Base-by-base conservation (phyloP, 345 rosid species). In the Pugionium dolabratum region DNA sequence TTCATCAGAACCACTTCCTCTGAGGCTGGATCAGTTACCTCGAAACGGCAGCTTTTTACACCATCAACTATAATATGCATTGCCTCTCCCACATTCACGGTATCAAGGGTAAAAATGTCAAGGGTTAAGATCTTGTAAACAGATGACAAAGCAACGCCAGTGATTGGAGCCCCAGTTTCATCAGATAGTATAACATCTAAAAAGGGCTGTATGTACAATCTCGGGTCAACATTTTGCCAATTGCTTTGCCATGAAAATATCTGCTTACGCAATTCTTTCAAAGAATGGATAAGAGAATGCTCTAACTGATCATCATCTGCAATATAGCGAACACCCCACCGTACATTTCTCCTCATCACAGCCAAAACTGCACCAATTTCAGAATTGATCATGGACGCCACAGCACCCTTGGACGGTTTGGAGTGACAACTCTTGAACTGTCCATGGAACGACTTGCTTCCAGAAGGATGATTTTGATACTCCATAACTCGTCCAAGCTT, bases 1-100 rank as follows among this genome's bases (percentile, higher is more conserved):
- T 88, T 88, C 87, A 85, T 81, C 64, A 85, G 65, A 74, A 85
- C 91, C 51, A 85, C 89, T 78, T 88, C 91, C 75, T 88, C 95
- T 1, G 91, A 85, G 36, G 81, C 85, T 7, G 89, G 87, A 78
- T 85, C 91, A 26, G 87, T 85, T 50, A 88, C 88, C 75, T 85
- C 95, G 45, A 88, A 88, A 51, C 88, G 82, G 51, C 95, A 87
- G 56, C 84, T 79, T 7, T 80, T 83, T 9, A 87, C 86, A 6
- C 90, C 86, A 78, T 85, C 87, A 39, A 87, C 87, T 33, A 87
- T 79, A 63, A 83, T 51, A 74, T 78, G 81, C 86, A 87, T 78
- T 35, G 87, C 86, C 43, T 82, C 86, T 59, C 78, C 82, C 41
- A 83, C 89, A 36, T 83, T 83, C 55, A 83, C 74, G 4, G 81